phyloP scores from a whole-genome alignment of 2,329 filamentous ascomycete genomes.

The Trichoderma brevicompactum region DNA sequence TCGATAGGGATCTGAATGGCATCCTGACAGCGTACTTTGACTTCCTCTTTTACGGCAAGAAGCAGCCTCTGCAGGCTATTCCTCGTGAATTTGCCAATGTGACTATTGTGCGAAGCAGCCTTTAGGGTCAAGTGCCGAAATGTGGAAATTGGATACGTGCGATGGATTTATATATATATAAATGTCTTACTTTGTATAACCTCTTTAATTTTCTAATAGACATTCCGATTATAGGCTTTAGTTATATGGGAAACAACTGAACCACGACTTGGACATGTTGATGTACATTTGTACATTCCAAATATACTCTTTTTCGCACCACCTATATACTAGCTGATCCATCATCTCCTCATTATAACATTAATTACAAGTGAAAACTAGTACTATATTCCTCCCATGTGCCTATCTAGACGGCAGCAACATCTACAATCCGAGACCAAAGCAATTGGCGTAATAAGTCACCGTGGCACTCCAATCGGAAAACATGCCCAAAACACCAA shows the following conservation, averaged over 20 bases:
- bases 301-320: neutral
- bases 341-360: neutral
- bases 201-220: neutral
- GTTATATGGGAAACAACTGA: neutral
- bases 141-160: no score
- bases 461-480: slow-evolving; percentile 71
- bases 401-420: neutral
- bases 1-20: slow-evolving; percentile 34
- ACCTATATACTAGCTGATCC: neutral
- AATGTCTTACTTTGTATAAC: neutral
- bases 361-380: neutral
- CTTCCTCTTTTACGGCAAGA: slow-evolving; percentile 30
- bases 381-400: no score
- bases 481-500: slow-evolving; percentile 66
- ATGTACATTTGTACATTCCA: no score
- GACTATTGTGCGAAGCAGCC: slow-evolving; percentile 31
- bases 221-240: neutral
- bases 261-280: no score
- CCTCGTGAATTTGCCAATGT: slow-evolving; percentile 29
- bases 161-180: no score
- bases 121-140: neutral
- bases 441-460: slow-evolving; percentile 74
- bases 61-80: slow-evolving; percentile 25
- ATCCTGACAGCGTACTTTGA: slow-evolving; percentile 35
- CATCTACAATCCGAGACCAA: slow-evolving; percentile 45